Percentiles rank a stretch among this genome's conserved stretches.
phyloP scores from a whole-genome alignment of 2,329 filamentous ascomycete genomes.

The Ilyonectria destructans region DNA sequence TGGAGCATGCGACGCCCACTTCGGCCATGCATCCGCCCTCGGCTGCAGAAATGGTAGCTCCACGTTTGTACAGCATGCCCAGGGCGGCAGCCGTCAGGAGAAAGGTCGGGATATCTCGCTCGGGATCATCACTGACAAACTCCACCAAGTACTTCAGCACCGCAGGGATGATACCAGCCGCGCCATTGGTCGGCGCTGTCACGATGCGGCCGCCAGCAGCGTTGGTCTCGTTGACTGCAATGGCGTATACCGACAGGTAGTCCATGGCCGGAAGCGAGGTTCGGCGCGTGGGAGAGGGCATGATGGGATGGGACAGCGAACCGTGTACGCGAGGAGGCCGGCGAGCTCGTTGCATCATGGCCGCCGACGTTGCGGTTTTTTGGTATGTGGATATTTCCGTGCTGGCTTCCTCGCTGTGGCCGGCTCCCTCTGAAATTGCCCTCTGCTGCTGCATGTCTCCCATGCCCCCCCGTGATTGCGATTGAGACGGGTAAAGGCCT shows the following conservation, averaged over 20 bases:
- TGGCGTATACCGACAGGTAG: conserved; percentile 66
- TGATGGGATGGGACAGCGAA: conserved; percentile 62
- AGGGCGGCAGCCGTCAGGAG: conserved; percentile 66
- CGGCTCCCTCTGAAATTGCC: conserved; percentile 1
- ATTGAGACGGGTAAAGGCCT: conserved; percentile 60
- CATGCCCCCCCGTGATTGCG: conserved; percentile 5
- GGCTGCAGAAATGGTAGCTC: conserved; percentile 67
- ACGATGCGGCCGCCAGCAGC: conserved; percentile 67
- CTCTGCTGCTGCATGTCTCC: not conserved
- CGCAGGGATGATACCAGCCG: conserved; percentile 66
- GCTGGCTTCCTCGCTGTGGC: not conserved
- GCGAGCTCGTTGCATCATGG: conserved; percentile 38
- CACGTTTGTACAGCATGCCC: conserved; percentile 69
- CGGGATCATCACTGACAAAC: conserved; percentile 66
- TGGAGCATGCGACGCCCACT: conserved; percentile 67
- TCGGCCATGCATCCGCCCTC: conserved; percentile 71
- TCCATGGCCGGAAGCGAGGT: conserved; percentile 68
- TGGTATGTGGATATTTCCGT: conserved; percentile 6
- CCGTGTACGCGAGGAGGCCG: conserved; percentile 62
- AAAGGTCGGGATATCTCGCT: conserved; percentile 66
- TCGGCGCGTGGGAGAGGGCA: conserved; percentile 62
- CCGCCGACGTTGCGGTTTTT: conserved; percentile 4
- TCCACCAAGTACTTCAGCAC: conserved; percentile 67
- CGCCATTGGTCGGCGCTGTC: conserved; percentile 67
- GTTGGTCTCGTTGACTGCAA: conserved; percentile 70